A percentile compares a stretch with the other conserved stretches of the same genome.
phyloP scores from a whole-genome alignment of 306 rosid species.

The Crotalaria pallida region DNA sequence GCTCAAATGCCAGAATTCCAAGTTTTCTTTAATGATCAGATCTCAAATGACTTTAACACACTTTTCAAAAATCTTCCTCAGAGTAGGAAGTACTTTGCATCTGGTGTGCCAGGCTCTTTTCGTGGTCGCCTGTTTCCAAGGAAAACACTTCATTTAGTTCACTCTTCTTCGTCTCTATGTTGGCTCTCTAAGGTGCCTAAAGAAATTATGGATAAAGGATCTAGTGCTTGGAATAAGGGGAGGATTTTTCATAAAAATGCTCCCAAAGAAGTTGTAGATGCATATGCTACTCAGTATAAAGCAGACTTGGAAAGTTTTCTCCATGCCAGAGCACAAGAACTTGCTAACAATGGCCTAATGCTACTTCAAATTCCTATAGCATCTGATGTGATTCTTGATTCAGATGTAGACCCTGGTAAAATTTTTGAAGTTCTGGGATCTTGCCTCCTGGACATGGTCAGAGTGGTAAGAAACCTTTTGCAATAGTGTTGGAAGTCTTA shows the following conservation, averaged over 20 bases:
- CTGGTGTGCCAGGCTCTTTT: constrained; percentile 13
- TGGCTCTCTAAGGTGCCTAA: constrained; percentile 14
- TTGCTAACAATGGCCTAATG: constrained; percentile 28
- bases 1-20: too few species aligned
- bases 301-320: constrained; percentile 23
- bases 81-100: neutral
- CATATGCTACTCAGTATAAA: constrained; percentile 20
- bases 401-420: neutral
- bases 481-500: too few species aligned
- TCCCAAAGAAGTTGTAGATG: constrained; percentile 22
- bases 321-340: constrained; percentile 25
- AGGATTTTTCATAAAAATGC: constrained; percentile 12
- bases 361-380: too few species aligned
- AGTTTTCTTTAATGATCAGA: constrained; percentile 23
- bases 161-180: constrained; percentile 18
- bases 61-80: constrained; percentile 17
- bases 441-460: constrained; percentile 35
- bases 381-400: too few species aligned
- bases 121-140: neutral
- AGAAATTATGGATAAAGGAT: neutral
- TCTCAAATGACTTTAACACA: constrained; percentile 26
- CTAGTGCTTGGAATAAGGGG: constrained; percentile 26
- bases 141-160: constrained; percentile 20
- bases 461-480: constrained; percentile 19
- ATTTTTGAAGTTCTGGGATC: constrained; percentile 30